A percentile compares a stretch with the other conserved stretches of the same genome.
These are phyloP conservation scores for Cyclospora cayetanensis DNA, from an alignment of 169 alveolate genomes.

Conservation along the genomic window DNA sequence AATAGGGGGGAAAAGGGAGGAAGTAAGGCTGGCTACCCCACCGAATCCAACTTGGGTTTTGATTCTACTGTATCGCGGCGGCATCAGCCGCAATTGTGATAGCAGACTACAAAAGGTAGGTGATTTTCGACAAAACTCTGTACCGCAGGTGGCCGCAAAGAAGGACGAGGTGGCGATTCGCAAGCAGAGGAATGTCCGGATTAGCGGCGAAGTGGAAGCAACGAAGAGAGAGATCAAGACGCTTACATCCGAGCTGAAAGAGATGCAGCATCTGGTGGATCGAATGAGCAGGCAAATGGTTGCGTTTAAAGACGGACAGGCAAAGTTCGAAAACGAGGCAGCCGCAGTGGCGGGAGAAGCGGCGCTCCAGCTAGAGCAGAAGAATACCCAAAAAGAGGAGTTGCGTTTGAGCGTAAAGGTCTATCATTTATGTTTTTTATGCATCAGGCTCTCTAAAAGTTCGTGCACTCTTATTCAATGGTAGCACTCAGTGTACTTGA, in stretches of 20 bases:
- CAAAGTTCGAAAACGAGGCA: constrained; percentile 83
- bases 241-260: constrained; percentile 83
- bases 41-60: too few relatives aligned
- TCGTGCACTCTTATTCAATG: too few relatives aligned
- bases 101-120: too few relatives aligned
- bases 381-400: not conserved
- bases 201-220: constrained; percentile 78
- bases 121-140: too few relatives aligned
- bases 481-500: too few relatives aligned
- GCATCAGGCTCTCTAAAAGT: too few relatives aligned
- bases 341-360: constrained; percentile 84
- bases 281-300: constrained; percentile 83
- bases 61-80: too few relatives aligned
- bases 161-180: constrained; percentile 84
- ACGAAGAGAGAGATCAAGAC: constrained; percentile 86
- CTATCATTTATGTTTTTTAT: too few relatives aligned
- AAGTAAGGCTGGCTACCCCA: not conserved
- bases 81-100: too few relatives aligned
- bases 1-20: constrained; percentile 77
- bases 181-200: constrained; percentile 86
- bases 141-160: constrained; percentile 50
- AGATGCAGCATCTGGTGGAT: constrained; percentile 86
- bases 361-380: constrained; percentile 65
- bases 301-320: constrained; percentile 80
- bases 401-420: not conserved